These are phyloP conservation scores for Paspalum notatum DNA, from an alignment of 176 grass and related monocot genomes.

Conservation along the genomic window DNA sequence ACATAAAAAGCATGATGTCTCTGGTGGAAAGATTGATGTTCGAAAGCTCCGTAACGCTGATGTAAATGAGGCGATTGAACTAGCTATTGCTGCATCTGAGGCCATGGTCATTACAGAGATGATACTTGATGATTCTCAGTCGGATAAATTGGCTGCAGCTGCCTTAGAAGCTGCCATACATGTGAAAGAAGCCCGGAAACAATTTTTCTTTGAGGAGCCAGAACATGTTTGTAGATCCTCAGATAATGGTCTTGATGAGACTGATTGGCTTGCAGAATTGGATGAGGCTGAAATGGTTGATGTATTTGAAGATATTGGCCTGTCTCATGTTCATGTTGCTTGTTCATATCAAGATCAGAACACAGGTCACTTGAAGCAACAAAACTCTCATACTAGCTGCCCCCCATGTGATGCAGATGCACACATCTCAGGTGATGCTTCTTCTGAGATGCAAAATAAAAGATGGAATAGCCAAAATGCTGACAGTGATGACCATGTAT, in stretches of 20 bases:
- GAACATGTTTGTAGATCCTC: constrained; percentile 44
- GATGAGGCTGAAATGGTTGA: constrained; percentile 66
- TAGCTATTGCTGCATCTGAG: constrained; percentile 93
- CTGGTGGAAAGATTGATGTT: constrained; percentile 41
- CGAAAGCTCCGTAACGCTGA: constrained; percentile 54
- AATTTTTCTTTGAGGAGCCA: constrained; percentile 45
- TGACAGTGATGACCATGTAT: constrained; percentile 47
- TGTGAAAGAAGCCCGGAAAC: constrained; percentile 76
- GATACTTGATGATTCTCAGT: constrained; percentile 36
- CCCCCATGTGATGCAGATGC: constrained; percentile 27
- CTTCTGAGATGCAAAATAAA: constrained; percentile 41
- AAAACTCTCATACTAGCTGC: constrained; percentile 30
- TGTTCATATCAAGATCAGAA: constrained; percentile 37
- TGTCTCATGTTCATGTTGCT: constrained; percentile 45
- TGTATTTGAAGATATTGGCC: constrained; percentile 77
- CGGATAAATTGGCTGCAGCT: constrained; percentile 48
- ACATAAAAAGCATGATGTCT: constrained; percentile 32
- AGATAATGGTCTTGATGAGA: constrained; percentile 55
- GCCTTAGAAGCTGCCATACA: constrained; percentile 63
- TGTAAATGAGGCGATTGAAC: constrained; percentile 69
- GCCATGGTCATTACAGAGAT: constrained; percentile 86
- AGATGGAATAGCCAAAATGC: constrained; percentile 33
- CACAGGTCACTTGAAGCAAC: constrained; percentile 27
- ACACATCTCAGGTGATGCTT: constrained; percentile 39
- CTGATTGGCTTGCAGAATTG: constrained; percentile 58